Percentiles rank a stretch among this genome's conserved stretches.
phyloP scores from a whole-genome alignment of 75 land plant genomes.

The Pinus albicaulis region DNA sequence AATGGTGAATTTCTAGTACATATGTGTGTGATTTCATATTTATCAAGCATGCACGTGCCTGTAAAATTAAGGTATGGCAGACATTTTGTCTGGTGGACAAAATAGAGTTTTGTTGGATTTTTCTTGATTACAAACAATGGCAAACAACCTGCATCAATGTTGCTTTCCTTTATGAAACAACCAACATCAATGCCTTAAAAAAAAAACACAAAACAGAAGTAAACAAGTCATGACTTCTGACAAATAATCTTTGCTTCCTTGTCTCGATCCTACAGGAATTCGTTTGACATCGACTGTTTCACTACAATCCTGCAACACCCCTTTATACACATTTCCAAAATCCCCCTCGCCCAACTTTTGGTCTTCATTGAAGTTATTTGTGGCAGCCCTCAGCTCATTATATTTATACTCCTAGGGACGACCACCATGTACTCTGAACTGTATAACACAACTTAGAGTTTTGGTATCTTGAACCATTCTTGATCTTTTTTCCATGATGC shows the following conservation, averaged over 20 bases:
- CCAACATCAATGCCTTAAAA: too few species aligned
- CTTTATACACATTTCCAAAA: conserved; percentile 19
- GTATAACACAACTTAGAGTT: neutral
- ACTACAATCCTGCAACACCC: neutral
- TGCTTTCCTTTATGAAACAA: too few species aligned
- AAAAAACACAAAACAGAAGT: too few species aligned
- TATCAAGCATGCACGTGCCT: too few species aligned
- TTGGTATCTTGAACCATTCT: neutral
- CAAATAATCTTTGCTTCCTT: conserved; percentile 29
- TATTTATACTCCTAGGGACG: neutral
- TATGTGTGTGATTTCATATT: too few species aligned
- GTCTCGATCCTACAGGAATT: conserved; percentile 12
- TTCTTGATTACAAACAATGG: too few species aligned
- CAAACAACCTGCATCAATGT: too few species aligned
- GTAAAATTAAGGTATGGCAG: too few species aligned
- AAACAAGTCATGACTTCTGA: conserved; percentile 28
- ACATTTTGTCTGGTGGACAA: too few species aligned
- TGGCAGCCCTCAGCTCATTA: conserved; percentile 9
- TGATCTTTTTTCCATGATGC: too few species aligned
- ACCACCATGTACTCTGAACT: neutral
- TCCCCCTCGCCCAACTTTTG: conserved; percentile 19
- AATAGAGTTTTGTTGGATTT: too few species aligned
- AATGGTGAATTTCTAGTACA: too few species aligned
- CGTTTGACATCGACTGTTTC: conserved; percentile 16
- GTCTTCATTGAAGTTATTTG: conserved; percentile 3